Evolutionary conservation across 768 basidiomycete species (phyloP), one percentile per base, ranked within the genome.

Genomic region (Dentipellis sp.): DNA sequence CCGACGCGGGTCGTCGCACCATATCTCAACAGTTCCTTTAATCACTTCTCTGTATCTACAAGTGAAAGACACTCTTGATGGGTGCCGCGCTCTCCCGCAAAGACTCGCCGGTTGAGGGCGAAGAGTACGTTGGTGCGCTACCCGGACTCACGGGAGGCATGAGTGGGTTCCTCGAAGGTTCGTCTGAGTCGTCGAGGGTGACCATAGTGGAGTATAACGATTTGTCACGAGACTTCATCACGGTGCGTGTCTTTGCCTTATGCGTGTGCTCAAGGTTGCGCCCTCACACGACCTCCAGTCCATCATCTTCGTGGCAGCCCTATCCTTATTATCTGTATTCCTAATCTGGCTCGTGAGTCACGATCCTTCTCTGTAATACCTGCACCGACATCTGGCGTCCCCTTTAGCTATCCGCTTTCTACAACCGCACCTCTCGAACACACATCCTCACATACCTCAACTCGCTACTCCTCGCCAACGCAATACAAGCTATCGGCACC

Each of bases 401-500:
- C n/a, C n/a, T n/a, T n/a, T n/a, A n/a, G n/a, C n/a, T n/a, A n/a
- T n/a, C n/a, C n/a, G n/a, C n/a, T n/a, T n/a, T n/a, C n/a, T n/a
- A n/a, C 21, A 16, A 10, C 16, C 5, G 2, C 10, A 12, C 29
- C 6, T 6, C 10, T 11, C 56, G 63, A 34, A 68, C 63, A 5
- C 63, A 71, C 50, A 58, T 71, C 42, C 58, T 65, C 36, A 59
- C 67, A 10, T 60, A 67, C 47, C 67, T 71, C 39, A 57, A 63
- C 35, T 72, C 68, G 3, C 62, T 72, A 10, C 53, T 72, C 11
- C 22, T 64, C 21, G 61, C 71, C 49, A 72, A 71, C 53, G 16
- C 69, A 38, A 35, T 71, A 37, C 71, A 72, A 52, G 62, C 68
- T 36, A 55, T 69, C 11, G 71, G 69, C 9, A 65, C 71, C 0